These are phyloP conservation scores for Pseudogymnoascus sp. DNA, from an alignment of 2,329 filamentous ascomycete genomes.

Conservation along the genomic window DNA sequence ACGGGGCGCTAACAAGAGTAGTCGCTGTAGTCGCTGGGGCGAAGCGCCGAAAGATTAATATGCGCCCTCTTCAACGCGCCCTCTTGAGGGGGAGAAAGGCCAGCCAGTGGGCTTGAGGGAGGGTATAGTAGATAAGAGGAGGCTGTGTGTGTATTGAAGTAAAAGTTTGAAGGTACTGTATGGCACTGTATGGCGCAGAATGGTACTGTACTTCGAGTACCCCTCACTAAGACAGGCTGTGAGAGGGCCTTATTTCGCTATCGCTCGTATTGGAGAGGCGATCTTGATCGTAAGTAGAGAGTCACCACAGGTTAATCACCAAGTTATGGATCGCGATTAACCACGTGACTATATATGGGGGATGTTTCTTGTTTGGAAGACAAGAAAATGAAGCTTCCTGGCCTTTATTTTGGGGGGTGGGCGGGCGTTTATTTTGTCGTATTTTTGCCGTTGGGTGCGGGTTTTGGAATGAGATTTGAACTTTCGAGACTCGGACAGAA, in stretches of 20 bases:
- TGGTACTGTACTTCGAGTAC: background rate
- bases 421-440: background rate
- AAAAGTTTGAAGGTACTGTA: background rate
- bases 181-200: background rate
- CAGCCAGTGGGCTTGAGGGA: background rate
- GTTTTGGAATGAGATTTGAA: conserved; percentile 9
- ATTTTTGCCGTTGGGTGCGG: background rate
- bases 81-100: background rate
- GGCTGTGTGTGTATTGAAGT: background rate
- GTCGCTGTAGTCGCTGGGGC: conserved; percentile 1
- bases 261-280: background rate
- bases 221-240: conserved; percentile 2
- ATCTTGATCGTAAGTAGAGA: conserved; percentile 5
- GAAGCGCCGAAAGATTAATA: conserved; percentile 1
- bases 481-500: conserved; percentile 9
- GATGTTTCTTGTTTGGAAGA: background rate
- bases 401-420: background rate
- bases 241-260: background rate
- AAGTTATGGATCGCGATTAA: background rate
- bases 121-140: background rate
- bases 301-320: background rate
- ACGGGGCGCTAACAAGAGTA: background rate
- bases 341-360: conserved; percentile 2
- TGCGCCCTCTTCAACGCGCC: conserved; percentile 2
- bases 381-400: background rate